Conservation (phyloP, 208 protist genomes). For the Naegleria lovaniensis region DNA sequence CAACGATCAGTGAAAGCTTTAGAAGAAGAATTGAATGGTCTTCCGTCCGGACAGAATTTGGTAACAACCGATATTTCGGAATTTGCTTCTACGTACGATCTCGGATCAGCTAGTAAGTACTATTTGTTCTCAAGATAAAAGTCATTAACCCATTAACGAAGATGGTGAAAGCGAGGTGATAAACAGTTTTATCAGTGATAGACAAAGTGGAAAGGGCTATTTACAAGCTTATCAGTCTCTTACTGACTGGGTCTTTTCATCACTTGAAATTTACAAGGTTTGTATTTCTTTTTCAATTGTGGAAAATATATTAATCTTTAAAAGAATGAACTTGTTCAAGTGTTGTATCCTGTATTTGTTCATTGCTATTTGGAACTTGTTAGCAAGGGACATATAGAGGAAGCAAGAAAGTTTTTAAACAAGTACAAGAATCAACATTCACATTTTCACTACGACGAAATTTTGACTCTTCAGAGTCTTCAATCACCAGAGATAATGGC, state of each 20-base stretch:
- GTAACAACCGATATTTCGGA: no score
- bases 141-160: neutral
- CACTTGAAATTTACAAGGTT: slow-evolving; percentile 22
- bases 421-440: slow-evolving; percentile 26
- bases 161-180: neutral
- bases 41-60: neutral
- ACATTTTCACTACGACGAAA: slow-evolving; percentile 17
- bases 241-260: slow-evolving; percentile 5
- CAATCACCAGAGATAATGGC: neutral
- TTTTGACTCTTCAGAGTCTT: neutral
- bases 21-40: neutral
- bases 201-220: neutral
- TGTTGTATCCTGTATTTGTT: slow-evolving; percentile 31
- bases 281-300: neutral
- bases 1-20: neutral
- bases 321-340: slow-evolving; percentile 27
- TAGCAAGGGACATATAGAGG: neutral
- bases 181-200: neutral
- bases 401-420: slow-evolving; percentile 19
- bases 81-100: no score
- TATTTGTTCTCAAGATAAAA: no score
- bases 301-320: neutral
- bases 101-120: no score
- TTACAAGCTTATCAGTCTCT: slow-evolving; percentile 17
- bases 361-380: slow-evolving; percentile 30